Evolutionary conservation across 148 eudicot genomes (phyloP), one percentile per base, ranked within the genome.

Genomic region (Nyssa sinensis): DNA sequence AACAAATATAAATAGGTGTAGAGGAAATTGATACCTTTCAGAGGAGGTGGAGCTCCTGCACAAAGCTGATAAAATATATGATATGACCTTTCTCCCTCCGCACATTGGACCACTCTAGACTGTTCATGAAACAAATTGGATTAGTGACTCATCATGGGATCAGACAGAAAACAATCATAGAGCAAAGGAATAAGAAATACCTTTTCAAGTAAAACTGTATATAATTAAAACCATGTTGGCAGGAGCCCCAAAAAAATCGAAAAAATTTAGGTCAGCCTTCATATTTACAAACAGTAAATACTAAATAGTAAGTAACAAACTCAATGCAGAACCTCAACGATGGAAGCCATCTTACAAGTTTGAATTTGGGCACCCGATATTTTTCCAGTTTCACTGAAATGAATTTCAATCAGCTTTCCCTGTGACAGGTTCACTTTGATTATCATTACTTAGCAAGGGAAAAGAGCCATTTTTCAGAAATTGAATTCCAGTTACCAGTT

Each of bases 31-130:
- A 64, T 89, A 95, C 99, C 97, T 91, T 82, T 84, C 16, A 95
- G 89, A 67, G 80, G 62, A 69, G 84, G 64, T 76, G 97, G 85
- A 79, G 99, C 97, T 79, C 99, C 99, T 14, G 96, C 89, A 89
- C 99, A 95, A 68, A 95, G 91, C 77, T 95, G 99, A 89, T 95
- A 95, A 81, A 95, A 95, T 74, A 93, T 89, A 89, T 95, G 99
- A 82, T 92, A 95, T 35, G 99, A 95, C 79, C 99, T 87, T 83
- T 95, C 99, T 77, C 99, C 99, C 64, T 89, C 88, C 33, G 96
- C 76, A 83, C 97, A 91, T 81, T 95, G 99, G 44, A 93, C 97
- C 73, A 95, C 99, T 81, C 99, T 86, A 55, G 99, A 90, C 99
- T 95, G 96, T 78, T 79, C 75, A 84, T 25, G 28, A 75, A 82